Conservation (phyloP, 129 eudicot genomes). For the Escallonia rubra region DNA sequence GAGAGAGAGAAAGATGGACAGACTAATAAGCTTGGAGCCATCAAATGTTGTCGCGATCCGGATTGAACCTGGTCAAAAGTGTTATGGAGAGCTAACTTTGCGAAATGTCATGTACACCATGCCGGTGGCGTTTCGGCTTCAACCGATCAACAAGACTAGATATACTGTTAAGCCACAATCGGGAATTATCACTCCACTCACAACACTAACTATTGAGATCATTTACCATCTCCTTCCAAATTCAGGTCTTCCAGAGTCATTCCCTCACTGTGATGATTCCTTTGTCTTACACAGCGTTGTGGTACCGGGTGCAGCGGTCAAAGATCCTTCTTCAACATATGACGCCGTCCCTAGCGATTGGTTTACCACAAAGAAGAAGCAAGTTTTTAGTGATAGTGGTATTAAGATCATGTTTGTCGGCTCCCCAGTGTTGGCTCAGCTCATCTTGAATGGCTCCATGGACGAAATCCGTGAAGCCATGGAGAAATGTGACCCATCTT, state of each 20-base stretch:
- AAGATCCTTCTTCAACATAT: constrained; percentile 28
- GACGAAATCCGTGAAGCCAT: constrained; percentile 62
- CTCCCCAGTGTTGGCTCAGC: constrained; percentile 42
- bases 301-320: constrained; percentile 62
- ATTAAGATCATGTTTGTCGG: constrained; percentile 66
- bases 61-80: constrained; percentile 51
- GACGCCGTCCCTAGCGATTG: constrained; percentile 64
- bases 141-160: constrained; percentile 41
- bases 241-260: constrained; percentile 40
- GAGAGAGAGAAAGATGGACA: constrained; percentile 39
- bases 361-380: constrained; percentile 72
- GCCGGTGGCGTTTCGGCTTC: constrained; percentile 76
- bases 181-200: constrained; percentile 63
- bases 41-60: constrained; percentile 54
- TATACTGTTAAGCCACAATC: constrained; percentile 51
- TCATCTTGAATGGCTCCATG: constrained; percentile 44
- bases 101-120: constrained; percentile 79
- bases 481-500: constrained; percentile 57
- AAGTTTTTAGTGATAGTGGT: constrained; percentile 68
- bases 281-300: constrained; percentile 72
- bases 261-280: constrained; percentile 53
- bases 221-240: constrained; percentile 31
- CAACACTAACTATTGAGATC: constrained; percentile 43
- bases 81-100: constrained; percentile 47
- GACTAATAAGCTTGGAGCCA: constrained; percentile 67